Percentiles rank a stretch among this genome's conserved stretches.
These are phyloP conservation scores for Cylindrotheca closterium DNA, from an alignment of 108 stramenopile species.

Conservation along the genomic window DNA sequence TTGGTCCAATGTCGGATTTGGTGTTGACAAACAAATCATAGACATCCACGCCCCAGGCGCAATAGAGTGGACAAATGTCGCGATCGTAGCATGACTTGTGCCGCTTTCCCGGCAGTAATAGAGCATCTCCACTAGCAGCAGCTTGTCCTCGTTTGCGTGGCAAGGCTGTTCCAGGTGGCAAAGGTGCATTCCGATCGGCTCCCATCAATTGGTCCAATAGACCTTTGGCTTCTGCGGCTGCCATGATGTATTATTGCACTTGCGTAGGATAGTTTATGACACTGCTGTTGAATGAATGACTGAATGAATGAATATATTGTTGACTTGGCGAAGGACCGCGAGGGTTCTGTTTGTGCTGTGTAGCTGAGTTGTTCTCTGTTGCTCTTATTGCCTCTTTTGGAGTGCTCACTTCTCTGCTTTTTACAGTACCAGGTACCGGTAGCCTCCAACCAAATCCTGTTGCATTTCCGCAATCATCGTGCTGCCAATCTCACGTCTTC, in stretches of 20 bases:
- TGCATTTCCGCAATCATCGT: no score
- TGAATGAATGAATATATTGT: no score
- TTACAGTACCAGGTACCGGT: no score
- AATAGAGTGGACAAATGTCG: conserved; percentile 84
- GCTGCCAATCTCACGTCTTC: no score
- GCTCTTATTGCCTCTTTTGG: no score
- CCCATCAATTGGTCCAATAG: conserved; percentile 89
- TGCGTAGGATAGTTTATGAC: no score
- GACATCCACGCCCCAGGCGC: conserved; percentile 87
- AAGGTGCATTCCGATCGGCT: conserved; percentile 77
- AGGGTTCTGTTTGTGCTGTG: no score
- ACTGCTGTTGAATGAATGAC: no score
- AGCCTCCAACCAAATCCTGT: no score
- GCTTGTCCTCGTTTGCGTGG: conserved; percentile 31
- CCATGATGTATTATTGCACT: no score
- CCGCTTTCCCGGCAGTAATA: conserved; percentile 47
- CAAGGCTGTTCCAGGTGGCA: conserved; percentile 53
- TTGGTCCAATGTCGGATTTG: conserved; percentile 77
- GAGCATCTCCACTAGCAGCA: conserved; percentile 10
- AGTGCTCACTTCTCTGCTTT: background rate
- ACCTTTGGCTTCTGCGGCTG: conserved; percentile 50
- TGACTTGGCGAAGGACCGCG: no score
- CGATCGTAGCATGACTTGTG: conserved; percentile 76
- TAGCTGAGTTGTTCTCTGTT: no score
- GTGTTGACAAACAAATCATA: conserved; percentile 90